These are phyloP conservation scores for Blastosporella zonata DNA, from an alignment of 1,284 basidiomycete species.

Conservation along the genomic window DNA sequence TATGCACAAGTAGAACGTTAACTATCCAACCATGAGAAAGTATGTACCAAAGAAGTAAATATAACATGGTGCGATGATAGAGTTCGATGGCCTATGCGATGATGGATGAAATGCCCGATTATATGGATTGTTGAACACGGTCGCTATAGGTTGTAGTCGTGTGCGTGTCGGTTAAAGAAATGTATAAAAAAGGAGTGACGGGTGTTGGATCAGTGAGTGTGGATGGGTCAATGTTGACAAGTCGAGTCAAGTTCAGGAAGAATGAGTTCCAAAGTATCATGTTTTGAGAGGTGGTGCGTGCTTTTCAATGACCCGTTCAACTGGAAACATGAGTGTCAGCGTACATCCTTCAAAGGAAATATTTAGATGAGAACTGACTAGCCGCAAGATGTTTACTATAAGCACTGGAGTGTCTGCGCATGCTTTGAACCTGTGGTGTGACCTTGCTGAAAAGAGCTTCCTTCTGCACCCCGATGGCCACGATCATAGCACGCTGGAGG, in stretches of 20 bases:
- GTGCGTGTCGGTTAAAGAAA: conserved; percentile 1
- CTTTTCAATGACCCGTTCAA: conserved; percentile 66
- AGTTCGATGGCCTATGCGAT: conserved; percentile 10
- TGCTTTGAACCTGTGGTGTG: conserved; percentile 62
- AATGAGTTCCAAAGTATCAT: conserved; percentile 15
- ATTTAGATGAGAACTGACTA: conserved; percentile 46
- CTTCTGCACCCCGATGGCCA: conserved; percentile 73
- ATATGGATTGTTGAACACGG: conserved; percentile 7
- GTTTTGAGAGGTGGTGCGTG: conserved; percentile 23
- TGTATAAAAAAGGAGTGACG: conserved; percentile 8
- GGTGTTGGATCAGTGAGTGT: conserved; percentile 11
- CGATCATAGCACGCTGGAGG: conserved; percentile 69
- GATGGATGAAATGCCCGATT: conserved; percentile 20
- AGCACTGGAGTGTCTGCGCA: conserved; percentile 68
- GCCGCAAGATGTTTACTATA: conserved; percentile 79
- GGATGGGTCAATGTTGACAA: conserved; percentile 5
- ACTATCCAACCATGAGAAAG: conserved; percentile 14
- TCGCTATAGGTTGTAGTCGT: background rate
- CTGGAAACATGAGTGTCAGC: conserved; percentile 32
- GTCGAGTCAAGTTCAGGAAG: background rate
- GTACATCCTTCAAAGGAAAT: conserved; percentile 3
- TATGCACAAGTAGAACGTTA: conserved; percentile 12
- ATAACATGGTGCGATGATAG: conserved; percentile 4
- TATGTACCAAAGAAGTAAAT: conserved; percentile 11
- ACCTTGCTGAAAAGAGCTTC: conserved; percentile 61